These are phyloP conservation scores for Ogataea allantospora DNA, from an alignment of 805 yeast species.

Conservation along the genomic window DNA sequence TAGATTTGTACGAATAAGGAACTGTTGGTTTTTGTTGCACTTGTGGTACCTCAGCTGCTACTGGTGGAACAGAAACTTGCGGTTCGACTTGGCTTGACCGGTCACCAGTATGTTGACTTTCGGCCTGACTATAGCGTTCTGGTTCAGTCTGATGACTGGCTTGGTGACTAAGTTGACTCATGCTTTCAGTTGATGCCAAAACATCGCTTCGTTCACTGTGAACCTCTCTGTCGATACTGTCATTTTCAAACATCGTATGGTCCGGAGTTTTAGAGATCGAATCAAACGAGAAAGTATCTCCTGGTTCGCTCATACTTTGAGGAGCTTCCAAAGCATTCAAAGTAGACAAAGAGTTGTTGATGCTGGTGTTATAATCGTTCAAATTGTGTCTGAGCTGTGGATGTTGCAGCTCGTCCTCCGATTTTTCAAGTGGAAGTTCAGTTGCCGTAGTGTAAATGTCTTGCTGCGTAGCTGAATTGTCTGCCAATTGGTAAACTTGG, in stretches of 20 bases:
- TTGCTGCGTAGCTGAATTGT: slow-evolving; percentile 27
- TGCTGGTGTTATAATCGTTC: slow-evolving; percentile 1
- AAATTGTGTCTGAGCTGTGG: background rate
- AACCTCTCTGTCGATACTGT: background rate
- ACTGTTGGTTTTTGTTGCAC: slow-evolving; percentile 1
- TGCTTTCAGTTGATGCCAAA: background rate
- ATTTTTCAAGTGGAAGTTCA: slow-evolving; percentile 28
- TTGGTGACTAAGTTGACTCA: background rate
- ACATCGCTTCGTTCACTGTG: background rate
- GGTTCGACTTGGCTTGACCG: too few relatives aligned
- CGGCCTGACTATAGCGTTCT: background rate
- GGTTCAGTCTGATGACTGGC: background rate
- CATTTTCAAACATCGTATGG: slow-evolving; percentile 8
- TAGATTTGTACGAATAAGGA: slow-evolving; percentile 3
- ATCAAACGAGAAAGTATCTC: slow-evolving; percentile 16
- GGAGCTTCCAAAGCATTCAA: slow-evolving; percentile 13
- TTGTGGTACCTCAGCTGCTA: background rate
- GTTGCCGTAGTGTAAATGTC: slow-evolving; percentile 41
- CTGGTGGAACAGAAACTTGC: background rate
- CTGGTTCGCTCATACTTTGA: slow-evolving; percentile 4
- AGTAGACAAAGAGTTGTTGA: slow-evolving; percentile 7
- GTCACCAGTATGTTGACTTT: background rate
- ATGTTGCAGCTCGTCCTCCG: background rate
- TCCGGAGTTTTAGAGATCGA: slow-evolving; percentile 25
- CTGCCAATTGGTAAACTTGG: slow-evolving; percentile 25